Evolutionary conservation across 176 grass and related monocot species (phyloP).

Genomic region (Cenchrus fungigraminus): DNA sequence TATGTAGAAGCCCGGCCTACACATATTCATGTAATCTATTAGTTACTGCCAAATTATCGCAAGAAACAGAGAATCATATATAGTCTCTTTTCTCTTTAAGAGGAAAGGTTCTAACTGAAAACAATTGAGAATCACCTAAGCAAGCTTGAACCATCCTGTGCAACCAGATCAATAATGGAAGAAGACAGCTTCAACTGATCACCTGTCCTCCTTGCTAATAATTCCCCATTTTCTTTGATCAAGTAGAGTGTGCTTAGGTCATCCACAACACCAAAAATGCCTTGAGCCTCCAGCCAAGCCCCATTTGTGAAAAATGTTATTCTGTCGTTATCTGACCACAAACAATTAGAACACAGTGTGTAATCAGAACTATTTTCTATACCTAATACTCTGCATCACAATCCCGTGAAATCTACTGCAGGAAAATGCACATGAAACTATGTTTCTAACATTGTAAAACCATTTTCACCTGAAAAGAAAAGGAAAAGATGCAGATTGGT

Average conservation of each 20-base stretch:
- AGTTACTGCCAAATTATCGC: slow-evolving; percentile 37
- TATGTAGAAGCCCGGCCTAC: slow-evolving; percentile 65
- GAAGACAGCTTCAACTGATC: slow-evolving; percentile 73
- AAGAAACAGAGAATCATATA: slow-evolving; percentile 21
- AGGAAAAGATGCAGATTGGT: neutral
- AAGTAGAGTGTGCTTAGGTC: slow-evolving; percentile 71
- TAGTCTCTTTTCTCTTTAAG: slow-evolving; percentile 6
- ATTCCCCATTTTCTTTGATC: slow-evolving; percentile 79
- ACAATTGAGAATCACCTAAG: slow-evolving; percentile 57
- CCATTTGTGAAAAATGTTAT: slow-evolving; percentile 65
- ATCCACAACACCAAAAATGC: slow-evolving; percentile 74
- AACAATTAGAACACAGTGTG: slow-evolving; percentile 39
- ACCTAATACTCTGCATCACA: slow-evolving; percentile 30
- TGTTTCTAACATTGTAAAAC: slow-evolving; percentile 15
- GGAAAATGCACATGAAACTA: slow-evolving; percentile 11
- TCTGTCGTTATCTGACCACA: slow-evolving; percentile 79
- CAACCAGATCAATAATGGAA: slow-evolving; percentile 59
- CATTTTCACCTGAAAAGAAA: slow-evolving; percentile 21
- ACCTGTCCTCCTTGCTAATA: slow-evolving; percentile 70
- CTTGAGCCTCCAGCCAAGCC: slow-evolving; percentile 80
- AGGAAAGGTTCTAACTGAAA: slow-evolving; percentile 36
- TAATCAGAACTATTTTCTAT: slow-evolving; percentile 28
- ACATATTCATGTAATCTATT: slow-evolving; percentile 47
- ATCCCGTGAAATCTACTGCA: slow-evolving; percentile 14
- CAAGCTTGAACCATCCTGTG: slow-evolving; percentile 57